Evolutionary conservation across 441 rosid species (phyloP), one percentile per base, ranked within the genome.

Genomic region (Omphalea diandra): DNA sequence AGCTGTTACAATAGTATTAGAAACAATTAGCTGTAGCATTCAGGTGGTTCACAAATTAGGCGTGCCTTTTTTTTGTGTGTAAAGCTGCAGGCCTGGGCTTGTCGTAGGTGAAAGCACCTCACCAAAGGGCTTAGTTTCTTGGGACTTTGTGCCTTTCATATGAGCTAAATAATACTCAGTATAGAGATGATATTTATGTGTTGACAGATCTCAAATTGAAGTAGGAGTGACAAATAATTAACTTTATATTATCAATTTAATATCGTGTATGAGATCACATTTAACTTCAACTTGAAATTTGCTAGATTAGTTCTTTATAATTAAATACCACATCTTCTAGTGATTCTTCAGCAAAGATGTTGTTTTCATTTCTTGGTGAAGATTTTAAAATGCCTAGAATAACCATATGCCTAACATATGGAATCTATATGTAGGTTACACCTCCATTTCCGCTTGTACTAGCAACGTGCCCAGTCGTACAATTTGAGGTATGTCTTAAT

Each of bases 381-480:
- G 26, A 7, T 46, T 49, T 57, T 36, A 41, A 18, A 29, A 24
- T 56, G 38, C 44, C 32, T 66, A 49, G 44, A 53, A 24, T 38
- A 26, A 55, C 33, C 47, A 52, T 33, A 38, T 73, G 74, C 56
- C 80, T 82, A 65, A 80, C 76, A 43, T 40, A 6, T 68, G 40
- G 44, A 68, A 76, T 79, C 76, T 80, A 64, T 70, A 73, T 87
- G 66, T 75, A 90, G 97, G 97, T 90, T 58, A 88, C 96, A 7
- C 97, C 96, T 65, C 75, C 89, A 57, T 90, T 83, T 77, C 96
- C 96, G 12, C 71, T 82, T 43, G 83, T 83, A 68, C 75, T 92
- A 74, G 87, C 89, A 50, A 70, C 87, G 36, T 82, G 89, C 80
- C 97, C 96, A 1, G 80, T 83, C 55, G 68, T 90, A 72, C 88